Evolutionary conservation across 1,284 basidiomycete genomes (phyloP).

Genomic region (Hemileia vastatrix): DNA sequence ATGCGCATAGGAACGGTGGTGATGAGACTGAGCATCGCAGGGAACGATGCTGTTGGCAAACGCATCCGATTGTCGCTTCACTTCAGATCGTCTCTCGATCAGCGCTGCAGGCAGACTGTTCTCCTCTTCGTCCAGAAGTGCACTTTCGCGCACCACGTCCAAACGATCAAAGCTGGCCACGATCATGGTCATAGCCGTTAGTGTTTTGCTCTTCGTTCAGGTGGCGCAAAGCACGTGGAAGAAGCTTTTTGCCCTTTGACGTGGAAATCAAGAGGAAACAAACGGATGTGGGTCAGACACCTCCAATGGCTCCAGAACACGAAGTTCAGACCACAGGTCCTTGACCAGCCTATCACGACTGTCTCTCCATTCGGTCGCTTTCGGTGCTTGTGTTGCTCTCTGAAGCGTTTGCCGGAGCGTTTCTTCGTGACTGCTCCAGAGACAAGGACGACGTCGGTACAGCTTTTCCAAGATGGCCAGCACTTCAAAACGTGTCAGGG

Average conservation of each 20-base stretch:
- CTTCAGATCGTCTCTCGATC: slow-evolving; percentile 52
- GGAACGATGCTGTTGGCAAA: slow-evolving; percentile 79
- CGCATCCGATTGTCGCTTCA: slow-evolving; percentile 75
- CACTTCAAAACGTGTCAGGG: slow-evolving; percentile 66
- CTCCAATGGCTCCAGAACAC: slow-evolving; percentile 81
- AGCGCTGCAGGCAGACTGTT: slow-evolving; percentile 17
- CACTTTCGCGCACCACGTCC: slow-evolving; percentile 70
- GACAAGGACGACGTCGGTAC: slow-evolving; percentile 73
- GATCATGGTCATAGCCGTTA: slow-evolving; percentile 78
- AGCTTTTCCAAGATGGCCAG: slow-evolving; percentile 70
- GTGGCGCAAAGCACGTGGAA: slow-evolving; percentile 78
- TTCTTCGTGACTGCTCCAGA: slow-evolving; percentile 72
- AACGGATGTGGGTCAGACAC: slow-evolving; percentile 91
- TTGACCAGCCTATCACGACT: slow-evolving; percentile 56
- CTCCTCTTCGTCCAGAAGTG: slow-evolving; percentile 50
- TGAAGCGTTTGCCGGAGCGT: too few species aligned
- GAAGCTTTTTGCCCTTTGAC: slow-evolving; percentile 82
- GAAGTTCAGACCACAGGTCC: slow-evolving; percentile 66
- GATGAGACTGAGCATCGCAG: slow-evolving; percentile 69
- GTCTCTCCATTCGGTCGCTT: too few species aligned
- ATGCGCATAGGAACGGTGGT: slow-evolving; percentile 67
- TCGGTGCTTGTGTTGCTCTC: too few species aligned
- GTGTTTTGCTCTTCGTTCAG: slow-evolving; percentile 65
- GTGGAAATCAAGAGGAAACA: slow-evolving; percentile 76
- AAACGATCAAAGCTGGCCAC: slow-evolving; percentile 86